Evolutionary conservation across 805 yeast genomes (phyloP), one percentile per base, ranked within the genome.

Genomic region (Candida coquimbonensis): DNA sequence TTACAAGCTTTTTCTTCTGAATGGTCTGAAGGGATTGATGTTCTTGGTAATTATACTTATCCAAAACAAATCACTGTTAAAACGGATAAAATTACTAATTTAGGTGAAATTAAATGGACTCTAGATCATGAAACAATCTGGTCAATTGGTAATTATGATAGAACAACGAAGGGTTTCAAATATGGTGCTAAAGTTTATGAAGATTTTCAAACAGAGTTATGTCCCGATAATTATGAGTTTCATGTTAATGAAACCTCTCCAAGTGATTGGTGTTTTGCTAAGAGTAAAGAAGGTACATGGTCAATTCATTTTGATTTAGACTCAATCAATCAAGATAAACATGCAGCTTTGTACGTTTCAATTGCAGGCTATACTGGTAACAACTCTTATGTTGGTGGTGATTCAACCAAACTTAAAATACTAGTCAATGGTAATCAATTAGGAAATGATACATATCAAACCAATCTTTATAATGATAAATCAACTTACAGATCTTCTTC

Each of bases 21-120:
- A 35, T 41, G 44, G 44, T 41, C 44, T 12, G 39, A 13, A 13
- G 39, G 44, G 9, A 41, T 41, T 41, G 44, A 41, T 36, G 44
- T 41, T 11, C 14, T 36, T 35, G 39, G 44, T 19, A 41, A 41
- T 8, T 41, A 35, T 16, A 41, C 44, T 13, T 35, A 41, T 27
- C 27, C 19, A 12, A 29, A 41, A 41, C 19, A 35, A 27, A 35
- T 41, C n/a, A 36, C 44, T 4, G 19, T 41, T 12, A 29, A 36
- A 26, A 27, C 36, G 4, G 44, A 36, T 19, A 14, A 27, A 19
- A 13, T 26, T 4, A 41, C 44, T 8, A 25, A 41, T 35, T 19
- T 41, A 26, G 44, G 39, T 26, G 27, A 35, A 17, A 27, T 35
- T 8, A 26, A 35, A 36, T 41, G 44, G 44, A 17, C 27, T 12